These are phyloP conservation scores for Daedaleopsis nitida DNA, from an alignment of 768 basidiomycete species.

Conservation along the genomic window DNA sequence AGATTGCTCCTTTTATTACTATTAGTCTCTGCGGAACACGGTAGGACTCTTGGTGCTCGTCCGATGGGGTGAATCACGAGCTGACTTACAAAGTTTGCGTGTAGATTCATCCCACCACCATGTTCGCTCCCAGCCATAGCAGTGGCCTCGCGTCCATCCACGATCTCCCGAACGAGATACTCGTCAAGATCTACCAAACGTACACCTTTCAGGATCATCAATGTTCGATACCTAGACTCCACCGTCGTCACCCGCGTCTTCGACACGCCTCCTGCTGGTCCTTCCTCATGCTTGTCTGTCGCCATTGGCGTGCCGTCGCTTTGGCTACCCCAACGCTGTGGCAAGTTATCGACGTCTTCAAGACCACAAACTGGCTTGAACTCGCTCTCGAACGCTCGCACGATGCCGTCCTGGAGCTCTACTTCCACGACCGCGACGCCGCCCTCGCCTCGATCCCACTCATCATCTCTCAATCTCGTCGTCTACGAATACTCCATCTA, in stretches of 20 bases:
- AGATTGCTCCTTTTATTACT: no score
- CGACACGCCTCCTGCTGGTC: not conserved
- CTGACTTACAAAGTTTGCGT: no score
- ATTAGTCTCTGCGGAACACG: no score
- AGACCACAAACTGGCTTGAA: not conserved
- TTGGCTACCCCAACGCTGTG: slow-evolving; percentile 6
- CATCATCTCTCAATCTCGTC: not conserved
- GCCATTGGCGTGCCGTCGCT: slow-evolving; percentile 8
- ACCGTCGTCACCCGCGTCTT: not conserved
- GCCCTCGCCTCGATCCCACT: not conserved
- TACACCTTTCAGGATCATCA: not conserved
- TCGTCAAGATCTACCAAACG: not conserved
- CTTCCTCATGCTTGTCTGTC: slow-evolving; percentile 12
- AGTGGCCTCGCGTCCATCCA: not conserved
- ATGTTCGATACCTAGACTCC: not conserved
- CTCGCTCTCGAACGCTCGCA: not conserved
- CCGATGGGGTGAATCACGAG: no score
- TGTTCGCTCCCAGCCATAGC: no score
- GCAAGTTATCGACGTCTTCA: not conserved
- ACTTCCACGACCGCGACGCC: not conserved
- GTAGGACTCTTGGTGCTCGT: no score
- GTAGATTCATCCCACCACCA: no score
- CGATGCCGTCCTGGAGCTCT: not conserved
- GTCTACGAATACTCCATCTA: not conserved
- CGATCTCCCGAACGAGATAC: slow-evolving; percentile 4